Conservation (phyloP, 768 basidiomycete species). For the Tricholomella constricta region DNA sequence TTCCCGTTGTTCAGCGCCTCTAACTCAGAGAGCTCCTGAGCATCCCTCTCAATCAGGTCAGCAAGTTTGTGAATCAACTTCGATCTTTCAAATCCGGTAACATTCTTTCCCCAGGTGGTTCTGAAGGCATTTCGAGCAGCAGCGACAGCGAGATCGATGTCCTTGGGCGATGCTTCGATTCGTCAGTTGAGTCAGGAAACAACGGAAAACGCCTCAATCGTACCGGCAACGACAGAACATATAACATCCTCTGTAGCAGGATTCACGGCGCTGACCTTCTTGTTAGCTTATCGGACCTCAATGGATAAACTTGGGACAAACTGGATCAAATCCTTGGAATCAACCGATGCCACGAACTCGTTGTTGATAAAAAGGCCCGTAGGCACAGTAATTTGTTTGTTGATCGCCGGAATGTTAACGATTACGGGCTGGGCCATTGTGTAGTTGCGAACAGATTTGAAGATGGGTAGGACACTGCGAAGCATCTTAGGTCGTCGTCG, state of each 20-base stretch:
- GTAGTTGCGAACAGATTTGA: conserved; percentile 11
- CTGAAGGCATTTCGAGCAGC: conserved; percentile 84
- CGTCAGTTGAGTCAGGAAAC: neutral
- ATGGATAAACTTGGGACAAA: conserved; percentile 32
- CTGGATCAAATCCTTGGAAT: conserved; percentile 66
- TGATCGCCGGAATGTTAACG: conserved; percentile 41
- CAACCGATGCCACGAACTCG: conserved; percentile 78
- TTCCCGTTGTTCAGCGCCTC: conserved; percentile 93
- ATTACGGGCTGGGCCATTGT: conserved; percentile 49
- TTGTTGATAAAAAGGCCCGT: conserved; percentile 93
- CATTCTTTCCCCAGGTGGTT: conserved; percentile 87
- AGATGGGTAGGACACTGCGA: conserved; percentile 2
- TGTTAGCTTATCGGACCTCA: conserved; percentile 24
- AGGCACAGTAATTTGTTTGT: conserved; percentile 61
- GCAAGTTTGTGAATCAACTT: conserved; percentile 83
- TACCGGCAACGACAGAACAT: conserved; percentile 68
- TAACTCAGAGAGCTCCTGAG: conserved; percentile 78
- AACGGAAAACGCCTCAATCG: neutral
- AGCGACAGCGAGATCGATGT: conserved; percentile 82
- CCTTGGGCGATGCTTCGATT: conserved; percentile 59
- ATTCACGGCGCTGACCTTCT: conserved; percentile 61
- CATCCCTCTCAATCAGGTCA: conserved; percentile 85
- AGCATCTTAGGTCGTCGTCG: neutral
- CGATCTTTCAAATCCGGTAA: conserved; percentile 81
- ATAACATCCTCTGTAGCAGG: conserved; percentile 79